Evolutionary conservation across 1,284 basidiomycete genomes (phyloP), one percentile per base, ranked within the genome.

Genomic region (Naganishia cerealis): DNA sequence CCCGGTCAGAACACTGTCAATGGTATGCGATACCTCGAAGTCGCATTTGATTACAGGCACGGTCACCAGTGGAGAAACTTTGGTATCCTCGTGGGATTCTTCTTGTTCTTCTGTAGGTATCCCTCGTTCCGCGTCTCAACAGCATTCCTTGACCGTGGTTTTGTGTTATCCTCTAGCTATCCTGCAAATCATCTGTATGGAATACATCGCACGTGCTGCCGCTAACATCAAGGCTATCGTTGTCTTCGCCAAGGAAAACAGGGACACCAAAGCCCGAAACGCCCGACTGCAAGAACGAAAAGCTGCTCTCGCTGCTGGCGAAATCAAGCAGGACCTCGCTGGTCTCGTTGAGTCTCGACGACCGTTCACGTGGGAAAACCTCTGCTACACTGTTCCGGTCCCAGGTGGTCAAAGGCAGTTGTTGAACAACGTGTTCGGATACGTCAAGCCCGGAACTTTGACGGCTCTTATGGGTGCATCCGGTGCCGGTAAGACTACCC

Each of bases 221-320:
- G 75, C 71, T 43, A 67, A 67, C 58, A 67, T 67, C 54, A 65
- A 65, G 46, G 83, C 85, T 1, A 79, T 87, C 71, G 83, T 85
- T 70, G 84, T 91, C 36, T 91, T 86, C 75, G 86, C 87, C n/a
- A 88, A 87, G 73, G 90, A 91, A 74, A 83, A 85, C 73, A 81
- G 82, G 3, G 89, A 91, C 68, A 84, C 85, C 56, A 89, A 88
- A 80, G 83, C 82, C 68, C 84, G 85, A 66, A 92, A 92, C 72
- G 84, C 82, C 5, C 77, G 77, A 62, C 85, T 90, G 10, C 83
- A 80, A 26, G 85, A 86, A 71, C 85, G 83, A 68, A 88, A 85
- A 76, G 82, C 76, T 61, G 78, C 75, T 71, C 75, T 81, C 76
- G 69, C 78, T 70, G 69, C 77, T 67, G 75, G 81, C 65, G 75